Evolutionary conservation across 768 basidiomycete genomes (phyloP), one percentile per base, ranked within the genome.

Genomic region (Panaeolus papilionaceus): DNA sequence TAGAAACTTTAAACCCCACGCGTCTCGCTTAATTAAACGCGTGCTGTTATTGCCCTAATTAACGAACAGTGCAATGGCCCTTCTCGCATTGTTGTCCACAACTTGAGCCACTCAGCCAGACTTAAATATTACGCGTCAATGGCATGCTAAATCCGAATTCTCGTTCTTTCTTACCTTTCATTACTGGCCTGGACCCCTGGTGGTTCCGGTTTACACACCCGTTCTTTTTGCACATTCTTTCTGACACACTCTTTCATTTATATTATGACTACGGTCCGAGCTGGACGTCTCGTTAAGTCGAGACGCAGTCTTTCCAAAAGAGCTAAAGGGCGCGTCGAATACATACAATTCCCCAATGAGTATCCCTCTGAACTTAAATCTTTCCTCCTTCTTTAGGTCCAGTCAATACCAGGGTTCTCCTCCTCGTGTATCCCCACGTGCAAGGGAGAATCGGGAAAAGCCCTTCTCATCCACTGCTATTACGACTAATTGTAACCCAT

Each of bases 371-470:
- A 58, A 58, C 14, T 58, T 28, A 16, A 58, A 58, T n/a, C 8
- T 58, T n/a, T 14, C 54, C 4, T 58, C 14, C 54, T 33, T 12
- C n/a, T 37, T 58, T 58, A 58, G 54, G 33, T 16, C 26, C 33
- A 37, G 26, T 37, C 26, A 58, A 28, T 58, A 28, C 54, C 54
- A 58, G 7, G 42, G 61, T n/a, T 37, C 58, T 49, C 42, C 38
- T 64, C 64, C 37, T 64, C 26, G 64, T 33, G 44, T 58, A 28
- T 28, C 54, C 3, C 54, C 54, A 58, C 54, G 54, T 37, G 26
- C 54, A 5, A 7, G 54, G 33, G 54, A 58, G 28, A 58, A 18
- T 37, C 8, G 26, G 11, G 33, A 14, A 7, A 58, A 12, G 1
- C 11, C 54, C 33, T 6, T 11, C 12, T 9, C 28, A 33, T 33